Base-by-base conservation (phyloP, 176 grass and related monocot species). In the Puccinellia tenuiflora region DNA sequence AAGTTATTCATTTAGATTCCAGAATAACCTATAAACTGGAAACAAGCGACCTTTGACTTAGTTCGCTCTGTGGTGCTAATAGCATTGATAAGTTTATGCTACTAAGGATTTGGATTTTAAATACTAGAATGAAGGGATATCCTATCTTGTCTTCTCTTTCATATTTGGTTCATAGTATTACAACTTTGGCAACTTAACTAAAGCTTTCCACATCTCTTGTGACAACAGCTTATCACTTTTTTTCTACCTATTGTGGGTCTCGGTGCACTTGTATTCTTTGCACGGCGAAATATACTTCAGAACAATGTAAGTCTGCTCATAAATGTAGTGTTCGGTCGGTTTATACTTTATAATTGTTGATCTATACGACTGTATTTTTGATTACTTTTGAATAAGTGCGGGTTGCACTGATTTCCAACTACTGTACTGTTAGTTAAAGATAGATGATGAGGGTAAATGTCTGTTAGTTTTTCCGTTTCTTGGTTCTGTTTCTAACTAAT, bases 241-340 rank as follows among this genome's bases (percentile, higher is more conserved):
- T 68, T 98, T 46, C 77, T 98, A 43, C 95, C 95, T 68, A 88
- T 98, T 82, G 53, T 98, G 61, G 90, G 88, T 78, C 48, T 98
- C 18, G 88, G 79, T 68, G 95, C 88, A 68, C 91, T 98, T 79
- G 88, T 98, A 76, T 98, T 90, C 86, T 95, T 98, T 85, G 90
- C 85, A 46, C 72, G 86, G 14, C 88, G 83, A 77, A 83, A 98
- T 85, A 98, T 95, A 84, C 86, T 98, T 63, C 90, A 90, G 79
- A 86, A 85, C 29, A 69, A 77, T 90, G 95, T 98, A 87, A 92
- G 95, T 75, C 39, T 60, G 11, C 73, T 39, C 39, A 55, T 62
- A 52, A 68, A 43, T 17, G 33, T 56, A 40, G 16, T 46, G 69
- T 69, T 37, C 40, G 0, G 1, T 10, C 20, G 56, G 34, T 46